phyloP scores from a whole-genome alignment of 805 yeast genomes.

The Suhomyces canberraensis region DNA sequence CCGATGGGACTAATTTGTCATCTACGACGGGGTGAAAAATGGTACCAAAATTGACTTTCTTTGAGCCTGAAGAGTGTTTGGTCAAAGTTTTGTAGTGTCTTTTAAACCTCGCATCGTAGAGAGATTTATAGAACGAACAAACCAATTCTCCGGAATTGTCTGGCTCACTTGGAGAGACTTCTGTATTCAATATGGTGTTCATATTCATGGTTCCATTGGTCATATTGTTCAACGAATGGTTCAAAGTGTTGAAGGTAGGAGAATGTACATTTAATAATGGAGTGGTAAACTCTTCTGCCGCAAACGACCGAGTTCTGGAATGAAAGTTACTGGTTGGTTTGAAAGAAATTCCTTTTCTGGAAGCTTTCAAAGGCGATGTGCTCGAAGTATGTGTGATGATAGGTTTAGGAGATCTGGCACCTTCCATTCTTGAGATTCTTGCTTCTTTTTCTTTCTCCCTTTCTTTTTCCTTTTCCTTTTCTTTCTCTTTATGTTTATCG shows the following conservation, averaged over 20 bases:
- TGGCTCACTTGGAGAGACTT: conserved; percentile 11
- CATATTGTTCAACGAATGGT: conserved; percentile 1
- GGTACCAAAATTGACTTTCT: conserved; percentile 12
- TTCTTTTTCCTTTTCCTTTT: neutral
- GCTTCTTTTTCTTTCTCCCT: neutral
- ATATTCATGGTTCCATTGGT: conserved; percentile 17
- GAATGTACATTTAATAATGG: conserved; percentile 3
- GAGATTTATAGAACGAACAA: conserved; percentile 29
- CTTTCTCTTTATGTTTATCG: neutral
- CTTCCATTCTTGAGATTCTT: conserved; percentile 3
- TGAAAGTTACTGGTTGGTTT: conserved; percentile 5
- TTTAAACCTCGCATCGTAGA: conserved; percentile 33
- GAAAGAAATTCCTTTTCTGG: conserved; percentile 2
- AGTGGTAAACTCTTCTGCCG: conserved; percentile 8
- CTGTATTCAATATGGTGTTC: conserved; percentile 17
- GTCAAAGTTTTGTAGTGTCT: conserved; percentile 26
- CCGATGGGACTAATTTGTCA: conserved; percentile 38
- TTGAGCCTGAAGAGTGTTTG: conserved; percentile 3
- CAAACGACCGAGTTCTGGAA: conserved; percentile 10
- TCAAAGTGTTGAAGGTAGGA: conserved; percentile 2
- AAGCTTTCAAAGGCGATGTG: conserved; percentile 6
- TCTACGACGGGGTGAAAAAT: conserved; percentile 36
- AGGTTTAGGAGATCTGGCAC: conserved; percentile 3
- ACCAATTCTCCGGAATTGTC: conserved; percentile 18
- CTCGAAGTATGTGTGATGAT: conserved; percentile 6